phyloP scores from a whole-genome alignment of 441 rosid genomes.

The Erodium moschatum region DNA sequence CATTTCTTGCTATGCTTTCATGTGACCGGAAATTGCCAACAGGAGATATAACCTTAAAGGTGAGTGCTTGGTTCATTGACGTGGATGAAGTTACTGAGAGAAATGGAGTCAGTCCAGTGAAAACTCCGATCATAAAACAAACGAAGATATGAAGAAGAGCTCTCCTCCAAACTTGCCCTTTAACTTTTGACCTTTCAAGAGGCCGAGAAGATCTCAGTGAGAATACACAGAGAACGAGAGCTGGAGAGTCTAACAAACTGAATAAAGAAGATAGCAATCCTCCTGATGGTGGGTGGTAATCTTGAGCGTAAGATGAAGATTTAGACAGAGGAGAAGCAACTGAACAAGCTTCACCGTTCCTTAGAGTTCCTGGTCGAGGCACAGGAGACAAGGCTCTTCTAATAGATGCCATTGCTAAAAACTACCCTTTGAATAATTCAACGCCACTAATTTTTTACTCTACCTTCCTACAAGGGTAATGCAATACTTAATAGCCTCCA shows the following conservation, averaged over 20 bases:
- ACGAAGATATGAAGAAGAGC: slow-evolving; percentile 38
- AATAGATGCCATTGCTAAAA: slow-evolving; percentile 44
- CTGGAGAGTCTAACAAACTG: slow-evolving; percentile 35
- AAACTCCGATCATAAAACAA: slow-evolving; percentile 44
- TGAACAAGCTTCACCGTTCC: slow-evolving; percentile 41
- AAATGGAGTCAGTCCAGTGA: slow-evolving; percentile 44
- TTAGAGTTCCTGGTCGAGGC: slow-evolving; percentile 36
- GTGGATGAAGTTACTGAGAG: slow-evolving; percentile 31
- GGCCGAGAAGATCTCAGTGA: slow-evolving; percentile 39
- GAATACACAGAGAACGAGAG: slow-evolving; percentile 25
- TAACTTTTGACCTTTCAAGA: slow-evolving; percentile 37
- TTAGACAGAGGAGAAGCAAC: slow-evolving; percentile 57
- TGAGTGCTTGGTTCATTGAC: slow-evolving; percentile 31
- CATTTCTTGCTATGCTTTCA: slow-evolving; percentile 22
- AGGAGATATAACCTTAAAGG: slow-evolving; percentile 32
- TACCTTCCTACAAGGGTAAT: background rate
- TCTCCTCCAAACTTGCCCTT: slow-evolving; percentile 45
- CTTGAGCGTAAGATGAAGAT: slow-evolving; percentile 34
- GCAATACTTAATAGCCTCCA: background rate
- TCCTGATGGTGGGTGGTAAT: slow-evolving; percentile 25
- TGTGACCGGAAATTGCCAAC: slow-evolving; percentile 21
- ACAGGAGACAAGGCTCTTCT: slow-evolving; percentile 52
- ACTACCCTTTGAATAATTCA: background rate
- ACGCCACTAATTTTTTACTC: background rate
- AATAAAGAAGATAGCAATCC: slow-evolving; percentile 35